Evolutionary conservation across 306 rosid genomes (phyloP), one percentile per base, ranked within the genome.

Genomic region (Vigna angularis): DNA sequence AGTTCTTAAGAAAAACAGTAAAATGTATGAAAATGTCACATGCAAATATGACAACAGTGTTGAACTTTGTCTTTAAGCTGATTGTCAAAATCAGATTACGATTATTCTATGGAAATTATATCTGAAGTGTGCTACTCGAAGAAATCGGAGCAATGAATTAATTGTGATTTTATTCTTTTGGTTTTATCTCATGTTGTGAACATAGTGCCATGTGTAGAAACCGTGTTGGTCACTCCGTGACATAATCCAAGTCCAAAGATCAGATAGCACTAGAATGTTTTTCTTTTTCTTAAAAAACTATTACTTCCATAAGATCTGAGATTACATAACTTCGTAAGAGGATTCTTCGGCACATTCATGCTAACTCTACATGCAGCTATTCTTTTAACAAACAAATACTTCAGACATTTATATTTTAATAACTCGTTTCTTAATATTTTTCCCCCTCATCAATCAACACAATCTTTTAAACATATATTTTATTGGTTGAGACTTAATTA

Each of bases 71-170:
- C 74, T 40, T 24, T 20, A 63, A 62, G 73, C 50, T 34, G 9
- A 72, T 52, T 7, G 83, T 51, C 73, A 79, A 72, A 79, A 52
- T 1, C 28, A 50, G 67, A 26, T 18, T 40, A 32, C 20, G 34
- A n/a, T 79, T 61, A 34, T 47, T 57, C 9, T 59, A 71, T 79
- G 36, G 7, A 79, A 61, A 55, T 30, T 61, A 32, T 36, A 59
- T 79, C 18, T 70, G 42, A 79, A 34, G 9, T 48, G 47, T 70
- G 63, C 53, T 58, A 70, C n/a, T 30, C 58, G 28, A 70, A 70
- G 20, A 24, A 45, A 70, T 48, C 45, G 5, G 6, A 49, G 18
- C 18, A 4, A 18, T 58, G 16, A 32, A 56, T n/a, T 26, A 26
- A 26, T 26, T 4, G 3, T 40, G 18, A 11, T 47, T 32, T 55